phyloP scores from a whole-genome alignment of 2,329 filamentous ascomycete species.

The Fusarium ramigenum region DNA sequence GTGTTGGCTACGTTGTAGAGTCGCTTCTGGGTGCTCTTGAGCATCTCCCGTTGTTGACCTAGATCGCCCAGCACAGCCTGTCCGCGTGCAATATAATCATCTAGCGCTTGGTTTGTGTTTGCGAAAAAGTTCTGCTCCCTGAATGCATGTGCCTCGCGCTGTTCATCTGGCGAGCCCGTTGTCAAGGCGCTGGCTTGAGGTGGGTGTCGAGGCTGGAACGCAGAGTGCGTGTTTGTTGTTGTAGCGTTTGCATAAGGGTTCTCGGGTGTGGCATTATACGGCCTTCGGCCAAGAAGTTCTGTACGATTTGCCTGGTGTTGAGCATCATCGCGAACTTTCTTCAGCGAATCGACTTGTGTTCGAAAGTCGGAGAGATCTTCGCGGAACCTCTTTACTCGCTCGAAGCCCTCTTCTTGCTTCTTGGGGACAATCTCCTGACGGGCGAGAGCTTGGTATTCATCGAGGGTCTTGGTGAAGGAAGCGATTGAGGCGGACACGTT shows the following conservation, averaged over 20 bases:
- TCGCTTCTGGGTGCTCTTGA: conserved; percentile 92
- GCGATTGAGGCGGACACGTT: conserved; percentile 82
- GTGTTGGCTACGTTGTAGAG: conserved; percentile 95
- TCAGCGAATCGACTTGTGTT: conserved; percentile 78
- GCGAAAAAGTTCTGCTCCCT: conserved; percentile 90
- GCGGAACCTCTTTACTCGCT: conserved; percentile 87
- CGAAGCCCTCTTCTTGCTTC: conserved; percentile 90
- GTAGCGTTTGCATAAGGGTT: conserved; percentile 83
- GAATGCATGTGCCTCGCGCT: conserved; percentile 82
- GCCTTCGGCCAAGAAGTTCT: conserved; percentile 86
- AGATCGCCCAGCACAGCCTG: conserved; percentile 90
- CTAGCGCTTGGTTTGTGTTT: conserved; percentile 83
- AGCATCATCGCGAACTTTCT: conserved; percentile 79
- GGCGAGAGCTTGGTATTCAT: conserved; percentile 88
- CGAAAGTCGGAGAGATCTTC: conserved; percentile 83
- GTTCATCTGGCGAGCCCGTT: conserved; percentile 67
- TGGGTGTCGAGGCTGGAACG: conserved; percentile 55
- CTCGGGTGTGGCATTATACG: conserved; percentile 83
- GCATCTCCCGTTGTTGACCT: conserved; percentile 88
- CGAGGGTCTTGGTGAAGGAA: conserved; percentile 85
- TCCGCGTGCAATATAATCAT: conserved; percentile 92
- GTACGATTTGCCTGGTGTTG: conserved; percentile 72
- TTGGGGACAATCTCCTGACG: conserved; percentile 89
- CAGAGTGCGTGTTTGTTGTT: conserved; percentile 46
- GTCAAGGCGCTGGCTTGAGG: conserved; percentile 48